Evolutionary conservation across 2,329 filamentous ascomycete genomes (phyloP).

Genomic region (Xylaria sp.): DNA sequence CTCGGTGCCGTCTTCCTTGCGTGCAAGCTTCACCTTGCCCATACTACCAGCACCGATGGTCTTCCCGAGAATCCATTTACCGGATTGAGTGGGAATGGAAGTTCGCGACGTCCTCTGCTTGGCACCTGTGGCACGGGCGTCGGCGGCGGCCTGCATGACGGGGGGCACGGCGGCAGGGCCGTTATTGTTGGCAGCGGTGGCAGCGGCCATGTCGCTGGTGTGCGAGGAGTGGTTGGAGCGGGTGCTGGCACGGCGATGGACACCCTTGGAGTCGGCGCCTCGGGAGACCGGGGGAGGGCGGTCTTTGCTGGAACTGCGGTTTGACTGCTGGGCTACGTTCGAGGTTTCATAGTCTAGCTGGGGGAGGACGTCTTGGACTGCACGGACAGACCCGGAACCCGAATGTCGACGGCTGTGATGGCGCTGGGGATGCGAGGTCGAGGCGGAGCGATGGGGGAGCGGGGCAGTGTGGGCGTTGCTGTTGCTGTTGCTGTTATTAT

Average conservation of each 20-base stretch:
- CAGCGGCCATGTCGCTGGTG: conserved; percentile 61
- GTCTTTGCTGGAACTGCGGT: conserved; percentile 75
- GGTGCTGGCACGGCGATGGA: conserved; percentile 63
- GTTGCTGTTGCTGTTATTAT: conserved; percentile 37
- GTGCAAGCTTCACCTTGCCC: conserved; percentile 97
- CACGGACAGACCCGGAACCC: conserved; percentile 51
- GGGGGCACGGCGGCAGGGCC: conserved; percentile 64
- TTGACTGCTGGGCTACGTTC: conserved; percentile 70
- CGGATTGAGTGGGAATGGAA: conserved; percentile 88
- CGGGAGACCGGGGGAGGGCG: conserved; percentile 62
- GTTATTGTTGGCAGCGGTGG: conserved; percentile 62
- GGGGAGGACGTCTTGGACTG: conserved; percentile 57
- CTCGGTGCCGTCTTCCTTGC: conserved; percentile 88
- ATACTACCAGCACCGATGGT: conserved; percentile 98
- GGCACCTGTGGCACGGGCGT: conserved; percentile 60
- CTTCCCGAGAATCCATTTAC: conserved; percentile 95
- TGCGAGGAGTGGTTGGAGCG: conserved; percentile 57
- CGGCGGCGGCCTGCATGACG: conserved; percentile 56
- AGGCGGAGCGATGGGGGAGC: conserved; percentile 45
- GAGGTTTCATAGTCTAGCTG: conserved; percentile 80
- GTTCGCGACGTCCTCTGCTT: conserved; percentile 73
- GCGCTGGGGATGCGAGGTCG: conserved; percentile 50
- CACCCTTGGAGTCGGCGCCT: conserved; percentile 64
- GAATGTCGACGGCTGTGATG: conserved; percentile 55
- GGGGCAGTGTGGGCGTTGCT: conserved; percentile 39